phyloP scores from a whole-genome alignment of 208 protist species.

The Blastocrithidia nonstop region DNA sequence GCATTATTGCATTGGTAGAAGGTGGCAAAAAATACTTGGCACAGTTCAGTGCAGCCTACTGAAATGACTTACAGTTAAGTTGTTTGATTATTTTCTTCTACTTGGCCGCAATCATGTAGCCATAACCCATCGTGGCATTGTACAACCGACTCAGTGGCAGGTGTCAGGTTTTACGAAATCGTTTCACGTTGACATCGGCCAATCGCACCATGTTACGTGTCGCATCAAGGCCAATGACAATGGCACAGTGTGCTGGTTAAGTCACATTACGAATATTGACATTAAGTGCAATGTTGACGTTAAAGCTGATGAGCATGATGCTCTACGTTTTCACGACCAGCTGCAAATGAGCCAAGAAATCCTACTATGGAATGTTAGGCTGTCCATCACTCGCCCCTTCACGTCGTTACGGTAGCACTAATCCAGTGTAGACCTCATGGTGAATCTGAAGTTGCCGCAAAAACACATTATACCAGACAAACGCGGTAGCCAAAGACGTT shows the following conservation, averaged over 20 bases:
- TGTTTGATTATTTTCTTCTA: conserved; percentile 53
- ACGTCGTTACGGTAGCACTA: conserved; percentile 46
- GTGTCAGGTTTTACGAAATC: conserved; percentile 84
- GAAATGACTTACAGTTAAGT: conserved; percentile 35
- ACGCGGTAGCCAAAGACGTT: conserved; percentile 40
- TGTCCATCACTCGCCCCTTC: conserved; percentile 64
- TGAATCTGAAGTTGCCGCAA: conserved; percentile 58
- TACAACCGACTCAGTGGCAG: conserved; percentile 53
- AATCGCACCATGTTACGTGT: conserved; percentile 53
- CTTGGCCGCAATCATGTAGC: conserved; percentile 69
- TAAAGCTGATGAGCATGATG: conserved; percentile 80
- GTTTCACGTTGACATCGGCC: conserved; percentile 81
- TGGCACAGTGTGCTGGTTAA: conserved; percentile 74
- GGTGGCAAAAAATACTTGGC: conserved; percentile 61
- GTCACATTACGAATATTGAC: conserved; percentile 24
- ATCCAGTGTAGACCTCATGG: conserved; percentile 42
- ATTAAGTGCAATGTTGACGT: conserved; percentile 77
- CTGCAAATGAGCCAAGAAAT: conserved; percentile 59
- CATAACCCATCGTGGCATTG: conserved; percentile 78
- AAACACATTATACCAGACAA: conserved; percentile 67
- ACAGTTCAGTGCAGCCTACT: conserved; percentile 27
- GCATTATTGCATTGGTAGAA: conserved; percentile 12
- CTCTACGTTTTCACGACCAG: conserved; percentile 42
- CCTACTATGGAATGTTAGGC: conserved; percentile 66
- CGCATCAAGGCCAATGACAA: conserved; percentile 75